Conservation (phyloP, 192 early-diverging fungal genomes). For the Coemansia sp. region DNA sequence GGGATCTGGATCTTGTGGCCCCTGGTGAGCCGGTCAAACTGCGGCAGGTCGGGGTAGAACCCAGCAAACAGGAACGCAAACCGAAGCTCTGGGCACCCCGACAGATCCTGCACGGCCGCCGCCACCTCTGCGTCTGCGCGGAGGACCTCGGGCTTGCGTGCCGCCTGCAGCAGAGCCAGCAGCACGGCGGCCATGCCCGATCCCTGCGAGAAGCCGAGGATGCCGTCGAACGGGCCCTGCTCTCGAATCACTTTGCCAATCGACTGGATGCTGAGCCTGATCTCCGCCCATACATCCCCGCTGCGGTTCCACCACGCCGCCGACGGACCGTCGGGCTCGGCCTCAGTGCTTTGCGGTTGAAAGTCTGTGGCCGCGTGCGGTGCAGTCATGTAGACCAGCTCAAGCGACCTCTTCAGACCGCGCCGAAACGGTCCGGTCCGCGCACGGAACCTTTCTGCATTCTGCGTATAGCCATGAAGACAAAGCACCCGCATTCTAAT, state of each 20-base stretch:
- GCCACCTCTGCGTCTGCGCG: not conserved
- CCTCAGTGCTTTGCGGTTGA: not conserved
- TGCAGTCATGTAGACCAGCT: constrained; percentile 16
- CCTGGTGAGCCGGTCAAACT: constrained; percentile 1
- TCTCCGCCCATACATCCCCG: constrained; percentile 1
- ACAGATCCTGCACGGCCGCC: not conserved
- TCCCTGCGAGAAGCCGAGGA: constrained; percentile 44
- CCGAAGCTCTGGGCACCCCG: not conserved
- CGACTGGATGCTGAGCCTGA: not conserved
- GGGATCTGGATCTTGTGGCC: not conserved
- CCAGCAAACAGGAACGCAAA: constrained; percentile 28
- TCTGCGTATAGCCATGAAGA: constrained; percentile 46
- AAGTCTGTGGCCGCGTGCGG: constrained; percentile 20
- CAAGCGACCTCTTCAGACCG: constrained; percentile 8
- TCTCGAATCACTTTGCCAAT: not conserved
- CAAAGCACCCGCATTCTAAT: constrained; percentile 26
- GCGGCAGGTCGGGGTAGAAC: constrained; percentile 13
- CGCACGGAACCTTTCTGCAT: constrained; percentile 27
- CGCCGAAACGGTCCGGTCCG: constrained; percentile 35
- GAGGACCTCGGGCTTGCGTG: not conserved
- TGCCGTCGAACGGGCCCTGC: constrained; percentile 31
- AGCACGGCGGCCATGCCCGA: constrained; percentile 30
- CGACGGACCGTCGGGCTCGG: not conserved
- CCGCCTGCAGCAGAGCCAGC: constrained; percentile 7
- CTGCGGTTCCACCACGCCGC: constrained; percentile 38